Conservation (phyloP, 495 filamentous ascomycete genomes). For the Xylaria venustula region DNA sequence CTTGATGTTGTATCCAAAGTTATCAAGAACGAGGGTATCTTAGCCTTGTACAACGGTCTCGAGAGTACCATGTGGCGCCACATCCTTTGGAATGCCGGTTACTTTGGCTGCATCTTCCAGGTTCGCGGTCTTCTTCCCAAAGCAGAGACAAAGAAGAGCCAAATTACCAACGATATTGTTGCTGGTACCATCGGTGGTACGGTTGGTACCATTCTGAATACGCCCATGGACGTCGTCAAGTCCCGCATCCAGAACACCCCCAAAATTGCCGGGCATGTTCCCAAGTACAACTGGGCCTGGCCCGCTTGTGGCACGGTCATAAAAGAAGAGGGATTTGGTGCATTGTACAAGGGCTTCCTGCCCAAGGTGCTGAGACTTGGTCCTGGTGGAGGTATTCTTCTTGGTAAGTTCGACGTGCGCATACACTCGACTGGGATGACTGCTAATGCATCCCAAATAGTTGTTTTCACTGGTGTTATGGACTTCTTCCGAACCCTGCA, state of each 20-base stretch:
- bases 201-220: slow-evolving; percentile 91
- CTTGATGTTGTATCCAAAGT: slow-evolving; percentile 84
- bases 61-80: slow-evolving; percentile 97
- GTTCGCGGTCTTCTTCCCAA: slow-evolving; percentile 79
- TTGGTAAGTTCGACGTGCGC: slow-evolving; percentile 4
- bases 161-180: slow-evolving; percentile 83
- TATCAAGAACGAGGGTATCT: slow-evolving; percentile 73
- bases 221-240: slow-evolving; percentile 97
- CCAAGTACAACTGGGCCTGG: slow-evolving; percentile 99
- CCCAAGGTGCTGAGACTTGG: slow-evolving; percentile 91
- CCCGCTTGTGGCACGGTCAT: slow-evolving; percentile 79
- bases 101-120: slow-evolving; percentile 98
- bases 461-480: slow-evolving; percentile 92
- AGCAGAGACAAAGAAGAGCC: slow-evolving; percentile 71
- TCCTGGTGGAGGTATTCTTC: slow-evolving; percentile 63
- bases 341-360: slow-evolving; percentile 95
- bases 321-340: slow-evolving; percentile 88
- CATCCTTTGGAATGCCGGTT: slow-evolving; percentile 94
- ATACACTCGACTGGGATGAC: slow-evolving; percentile 24
- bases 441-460: slow-evolving; percentile 41
- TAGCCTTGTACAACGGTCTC: slow-evolving; percentile 94
- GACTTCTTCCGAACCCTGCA: slow-evolving; percentile 65
- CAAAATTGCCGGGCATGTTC: slow-evolving; percentile 71
- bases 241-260: slow-evolving; percentile 91
- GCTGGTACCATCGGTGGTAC: slow-evolving; percentile 87